Evolutionary conservation across 163 green algal species (phyloP), one percentile per base, ranked within the genome.

Genomic region (Prototheca wickerhamii): DNA sequence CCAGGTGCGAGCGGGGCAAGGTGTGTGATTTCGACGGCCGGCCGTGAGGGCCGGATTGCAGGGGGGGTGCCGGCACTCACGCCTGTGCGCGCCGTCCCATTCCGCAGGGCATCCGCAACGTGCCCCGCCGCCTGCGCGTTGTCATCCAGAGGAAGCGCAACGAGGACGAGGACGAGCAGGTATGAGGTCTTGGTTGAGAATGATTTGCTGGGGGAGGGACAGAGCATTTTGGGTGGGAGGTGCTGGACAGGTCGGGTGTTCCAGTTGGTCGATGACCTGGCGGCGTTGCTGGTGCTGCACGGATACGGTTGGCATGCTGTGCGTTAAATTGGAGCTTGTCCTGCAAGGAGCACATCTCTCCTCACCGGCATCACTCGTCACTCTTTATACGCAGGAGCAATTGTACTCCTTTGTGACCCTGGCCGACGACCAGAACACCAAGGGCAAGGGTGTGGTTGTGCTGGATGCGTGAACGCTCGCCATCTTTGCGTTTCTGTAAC

Each of bases 401-500:
- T 87, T 98, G 82, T 99, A 95, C 90, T 96, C 87, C 21, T 95
- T 92, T 68, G 93, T 99, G 42, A 97, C 93, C 31, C 80, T 91
- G 28, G 86, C 86, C 42, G 90, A 97, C 23, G 84, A 93, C 74
- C 89, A 95, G 78, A 80, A 58, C 40, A 87, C 80, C 37, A 95
- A 95, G 79, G 86, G 87, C 74, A 94, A 90, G 80, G 82, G 84
- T 63, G 88, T 85, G n/a, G 70, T 78, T 5, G 76, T 95, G 12
- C 77, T 97, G 35, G 82, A 94, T 67, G 79, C 65, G 10, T 77
- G 33, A 72, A 44, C n/a, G n/a, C n/a, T n/a, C n/a, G n/a, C n/a
- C 23, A 54, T 49, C 37, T 49, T 60, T 31, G 30, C 35, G 12
- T 17, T 12, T 17, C 60, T 60, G 43, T 31, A 30, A 53, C 56